phyloP scores from a whole-genome alignment of 75 land plant genomes.

The Cupressus sempervirens region DNA sequence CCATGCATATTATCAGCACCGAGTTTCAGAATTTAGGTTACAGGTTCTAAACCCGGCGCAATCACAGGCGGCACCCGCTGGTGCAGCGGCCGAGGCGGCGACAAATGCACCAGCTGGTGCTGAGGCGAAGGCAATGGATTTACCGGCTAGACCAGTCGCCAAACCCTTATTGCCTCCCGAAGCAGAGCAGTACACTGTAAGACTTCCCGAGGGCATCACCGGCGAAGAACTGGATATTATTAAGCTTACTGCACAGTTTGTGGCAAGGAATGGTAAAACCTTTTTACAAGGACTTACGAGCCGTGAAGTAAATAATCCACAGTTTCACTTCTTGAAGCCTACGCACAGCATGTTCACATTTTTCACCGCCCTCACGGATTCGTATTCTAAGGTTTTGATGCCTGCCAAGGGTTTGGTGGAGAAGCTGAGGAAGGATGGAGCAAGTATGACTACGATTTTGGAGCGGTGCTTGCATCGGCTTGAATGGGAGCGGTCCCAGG shows the following conservation, averaged over 20 bases:
- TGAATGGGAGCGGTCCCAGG: constrained; percentile 96
- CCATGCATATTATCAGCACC: constrained; percentile 93
- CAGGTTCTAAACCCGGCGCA: constrained; percentile 47
- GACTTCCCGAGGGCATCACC: constrained; percentile 83
- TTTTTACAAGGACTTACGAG: constrained; percentile 70
- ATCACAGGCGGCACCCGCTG: neutral
- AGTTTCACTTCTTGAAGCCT: constrained; percentile 84
- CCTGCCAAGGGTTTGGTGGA: constrained; percentile 73
- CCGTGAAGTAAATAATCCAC: constrained; percentile 69
- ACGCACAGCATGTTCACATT: constrained; percentile 93
- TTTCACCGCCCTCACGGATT: constrained; percentile 79
- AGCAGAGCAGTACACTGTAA: constrained; percentile 81
- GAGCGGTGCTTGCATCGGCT: constrained; percentile 88
- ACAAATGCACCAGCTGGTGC: constrained; percentile 22
- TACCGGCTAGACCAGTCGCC: neutral
- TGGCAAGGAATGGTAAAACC: constrained; percentile 81
- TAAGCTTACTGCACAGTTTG: constrained; percentile 96
- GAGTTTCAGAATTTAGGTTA: constrained; percentile 59
- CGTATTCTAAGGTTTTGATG: constrained; percentile 91
- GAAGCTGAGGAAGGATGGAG: constrained; percentile 56
- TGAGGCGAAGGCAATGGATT: neutral
- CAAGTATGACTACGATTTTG: constrained; percentile 71
- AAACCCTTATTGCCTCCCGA: constrained; percentile 80
- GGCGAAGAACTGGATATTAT: constrained; percentile 92
- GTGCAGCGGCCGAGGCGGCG: constrained; percentile 7